phyloP scores from a whole-genome alignment of 1,284 basidiomycete genomes.

The Papiliotrema laurentii region DNA sequence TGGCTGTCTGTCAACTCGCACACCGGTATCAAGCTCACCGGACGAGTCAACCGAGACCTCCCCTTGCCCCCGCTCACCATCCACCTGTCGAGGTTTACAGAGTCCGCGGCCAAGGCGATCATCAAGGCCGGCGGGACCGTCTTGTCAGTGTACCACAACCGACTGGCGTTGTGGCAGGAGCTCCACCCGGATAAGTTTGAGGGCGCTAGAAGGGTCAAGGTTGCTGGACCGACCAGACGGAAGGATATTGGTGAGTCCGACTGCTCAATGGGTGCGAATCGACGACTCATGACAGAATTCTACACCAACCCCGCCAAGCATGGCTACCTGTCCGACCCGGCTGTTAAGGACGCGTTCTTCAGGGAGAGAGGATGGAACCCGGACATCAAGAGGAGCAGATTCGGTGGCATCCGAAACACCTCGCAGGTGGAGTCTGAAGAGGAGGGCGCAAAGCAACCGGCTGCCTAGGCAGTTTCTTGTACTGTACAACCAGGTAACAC shows the following conservation, averaged over 20 bases:
- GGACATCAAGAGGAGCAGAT: not conserved
- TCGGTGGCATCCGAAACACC: not conserved
- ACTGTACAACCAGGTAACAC: no score
- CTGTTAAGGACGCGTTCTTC: conserved; percentile 6
- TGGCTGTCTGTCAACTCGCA: conserved; percentile 69
- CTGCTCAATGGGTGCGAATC: not conserved
- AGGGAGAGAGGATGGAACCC: conserved; percentile 3
- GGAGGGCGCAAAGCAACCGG: no score
- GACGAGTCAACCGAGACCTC: conserved; percentile 56
- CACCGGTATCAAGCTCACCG: conserved; percentile 81
- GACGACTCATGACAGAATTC: conserved; percentile 33
- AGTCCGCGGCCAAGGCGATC: conserved; percentile 78
- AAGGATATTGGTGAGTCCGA: conserved; percentile 69
- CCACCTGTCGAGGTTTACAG: conserved; percentile 77
- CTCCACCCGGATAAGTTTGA: conserved; percentile 55
- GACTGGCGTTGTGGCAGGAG: conserved; percentile 73
- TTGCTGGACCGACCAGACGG: conserved; percentile 75
- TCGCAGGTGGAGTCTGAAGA: no score
- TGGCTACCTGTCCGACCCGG: conserved; percentile 39
- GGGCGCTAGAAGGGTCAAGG: conserved; percentile 57
- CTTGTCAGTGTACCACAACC: conserved; percentile 89
- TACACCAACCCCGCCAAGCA: conserved; percentile 48
- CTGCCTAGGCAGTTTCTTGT: no score
- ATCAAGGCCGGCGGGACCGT: conserved; percentile 78
- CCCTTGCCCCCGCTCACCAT: conserved; percentile 67